Percentiles rank a stretch among this genome's conserved stretches.
These are phyloP conservation scores for Berberis thunbergii DNA, from an alignment of 164 flowering plant genomes.

Conservation along the genomic window DNA sequence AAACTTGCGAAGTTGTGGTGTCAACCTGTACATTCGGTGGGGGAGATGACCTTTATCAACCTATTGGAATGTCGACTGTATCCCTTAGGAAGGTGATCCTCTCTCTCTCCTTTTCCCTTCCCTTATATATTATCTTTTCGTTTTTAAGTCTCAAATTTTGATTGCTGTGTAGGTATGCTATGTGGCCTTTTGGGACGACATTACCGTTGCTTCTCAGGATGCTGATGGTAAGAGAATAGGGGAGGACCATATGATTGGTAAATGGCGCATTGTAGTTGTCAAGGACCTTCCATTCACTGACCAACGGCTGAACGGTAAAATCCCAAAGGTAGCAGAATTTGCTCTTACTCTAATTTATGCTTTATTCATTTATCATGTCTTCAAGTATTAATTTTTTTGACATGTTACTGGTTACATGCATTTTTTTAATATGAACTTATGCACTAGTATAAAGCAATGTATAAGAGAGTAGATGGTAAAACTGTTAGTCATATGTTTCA, in stretches of 20 bases:
- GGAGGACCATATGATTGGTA: constrained; percentile 63
- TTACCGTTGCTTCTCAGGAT: constrained; percentile 64
- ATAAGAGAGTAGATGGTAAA: no score
- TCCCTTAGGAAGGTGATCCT: constrained; percentile 60
- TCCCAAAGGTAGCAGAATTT: constrained; percentile 67
- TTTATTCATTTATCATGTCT: neutral
- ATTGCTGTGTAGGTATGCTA: constrained; percentile 68
- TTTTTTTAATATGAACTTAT: neutral
- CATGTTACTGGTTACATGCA: neutral
- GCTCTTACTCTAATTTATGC: neutral
- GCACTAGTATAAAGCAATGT: no score
- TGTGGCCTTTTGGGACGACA: constrained; percentile 98
- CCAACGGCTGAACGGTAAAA: constrained; percentile 93
- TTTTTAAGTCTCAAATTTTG: neutral
- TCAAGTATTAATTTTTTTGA: neutral
- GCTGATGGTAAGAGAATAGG: constrained; percentile 49
- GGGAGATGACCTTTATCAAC: constrained; percentile 96
- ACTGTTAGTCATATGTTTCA: no score
- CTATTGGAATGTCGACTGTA: constrained; percentile 80
- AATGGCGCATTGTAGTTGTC: constrained; percentile 81
- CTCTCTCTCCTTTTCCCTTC: neutral
- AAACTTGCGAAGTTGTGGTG: constrained; percentile 67
- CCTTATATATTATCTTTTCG: neutral
- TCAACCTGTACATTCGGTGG: constrained; percentile 99
- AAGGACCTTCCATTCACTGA: constrained; percentile 77